Base-by-base conservation (phyloP, 2,329 filamentous ascomycete species). In the Fusarium sp. region DNA sequence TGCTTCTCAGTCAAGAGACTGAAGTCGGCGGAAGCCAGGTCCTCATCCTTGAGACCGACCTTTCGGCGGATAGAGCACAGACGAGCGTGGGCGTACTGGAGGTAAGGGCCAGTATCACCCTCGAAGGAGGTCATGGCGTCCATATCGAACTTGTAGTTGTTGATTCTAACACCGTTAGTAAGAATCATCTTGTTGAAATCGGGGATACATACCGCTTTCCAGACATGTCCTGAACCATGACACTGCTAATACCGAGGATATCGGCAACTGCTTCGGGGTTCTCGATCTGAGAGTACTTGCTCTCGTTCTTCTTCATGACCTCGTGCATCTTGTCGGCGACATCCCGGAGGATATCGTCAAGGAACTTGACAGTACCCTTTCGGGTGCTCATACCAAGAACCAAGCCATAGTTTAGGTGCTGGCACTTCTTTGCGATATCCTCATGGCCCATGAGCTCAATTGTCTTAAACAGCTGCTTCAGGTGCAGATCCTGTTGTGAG, bases 141-240 rank as follows among this genome's bases (percentile, higher is more conserved):
- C 82, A 93, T 88, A 78, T 93, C 89, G 78, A 94, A 93, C 54
- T 84, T 81, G 73, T 88, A 88, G 76, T 87, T 87, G 76, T 87
- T 87, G 75, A 87, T 84, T 71, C 86, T 77, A 39, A 11, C 2
- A 72, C 22, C 1, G 52, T 70, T 34, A 67, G 58, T 19, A 50
- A 36, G 2, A 5, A 0, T 3, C 1, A 7, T 13, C 15, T 1
- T 9, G 5, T 6, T 3, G 1, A 15, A 9, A 29, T 19, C 6
- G 6, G 46, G 26, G 6, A 42, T 36, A 68, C 84, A 65, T 78
- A 90, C 89, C 91, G 87, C 86, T 97, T 98, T 75, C 94, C 95
- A 66, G 87, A 91, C 92, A 98, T 97, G 74, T 98, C 95, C 78
- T 98, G 94, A 19, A 97, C 92, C 93, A 98, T 98, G 73, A 98